Evolutionary conservation across 2,329 filamentous ascomycete species (phyloP).

Genomic region (Huntiella abstrusa): DNA sequence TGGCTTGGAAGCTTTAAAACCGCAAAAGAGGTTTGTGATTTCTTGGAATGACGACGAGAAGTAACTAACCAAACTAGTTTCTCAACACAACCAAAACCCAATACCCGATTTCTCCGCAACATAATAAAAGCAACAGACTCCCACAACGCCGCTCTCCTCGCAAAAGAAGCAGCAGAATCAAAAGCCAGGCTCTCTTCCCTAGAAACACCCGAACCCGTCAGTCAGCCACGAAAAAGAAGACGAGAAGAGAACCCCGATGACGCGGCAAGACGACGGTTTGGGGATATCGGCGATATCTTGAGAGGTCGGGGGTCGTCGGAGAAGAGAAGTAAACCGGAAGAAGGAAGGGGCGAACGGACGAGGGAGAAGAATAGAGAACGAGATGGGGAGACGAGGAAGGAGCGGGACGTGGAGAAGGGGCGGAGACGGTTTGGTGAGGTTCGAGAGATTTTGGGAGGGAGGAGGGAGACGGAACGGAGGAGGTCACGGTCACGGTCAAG

Average conservation of each 20-base stretch:
- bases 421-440: too few relatives aligned
- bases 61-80: constrained; percentile 12
- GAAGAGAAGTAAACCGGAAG: not conserved
- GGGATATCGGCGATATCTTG: constrained; percentile 40
- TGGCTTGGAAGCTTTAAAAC: constrained; percentile 47
- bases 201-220: constrained; percentile 27
- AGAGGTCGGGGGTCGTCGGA: constrained; percentile 14
- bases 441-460: not conserved
- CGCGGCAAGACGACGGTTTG: constrained; percentile 33
- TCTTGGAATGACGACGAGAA: not conserved
- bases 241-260: too few relatives aligned
- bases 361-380: not conserved
- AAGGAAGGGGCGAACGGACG: not conserved
- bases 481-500: not conserved
- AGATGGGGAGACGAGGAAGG: constrained; percentile 8
- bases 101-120: constrained; percentile 73
- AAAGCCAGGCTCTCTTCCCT: constrained; percentile 48
- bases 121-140: constrained; percentile 75
- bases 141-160: constrained; percentile 74
- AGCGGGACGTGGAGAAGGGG: constrained; percentile 1
- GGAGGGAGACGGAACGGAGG: constrained; percentile 1
- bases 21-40: constrained; percentile 27
- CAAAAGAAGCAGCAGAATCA: constrained; percentile 68
- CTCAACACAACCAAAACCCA: constrained; percentile 48
- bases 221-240: constrained; percentile 19